Evolutionary conservation across 352 stramenopile genomes (phyloP), one percentile per base, ranked within the genome.

Genomic region (Phytophthora chlamydospora): DNA sequence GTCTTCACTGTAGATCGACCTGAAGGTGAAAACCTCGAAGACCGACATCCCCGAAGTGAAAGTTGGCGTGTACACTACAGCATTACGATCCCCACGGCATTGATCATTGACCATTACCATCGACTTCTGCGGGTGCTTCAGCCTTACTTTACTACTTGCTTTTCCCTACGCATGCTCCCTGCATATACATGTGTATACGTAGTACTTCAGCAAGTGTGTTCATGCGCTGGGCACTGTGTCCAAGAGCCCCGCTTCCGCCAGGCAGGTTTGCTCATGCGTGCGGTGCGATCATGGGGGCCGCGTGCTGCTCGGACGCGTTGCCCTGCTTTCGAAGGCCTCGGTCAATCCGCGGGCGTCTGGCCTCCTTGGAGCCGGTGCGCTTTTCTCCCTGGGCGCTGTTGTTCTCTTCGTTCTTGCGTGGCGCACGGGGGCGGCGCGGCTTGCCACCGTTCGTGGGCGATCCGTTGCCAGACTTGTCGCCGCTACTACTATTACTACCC

Each of bases 321-420:
- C 42, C 44, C 45, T 76, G 71, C 71, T 83, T 84, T 53, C 70
- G 69, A 52, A 83, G 44, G 9, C 44, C 54, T 17, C 66, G 69
- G 27, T 83, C 75, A 8, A 69, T 51, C 24, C 73, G 78, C 39
- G 70, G 52, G 41, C 68, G 79, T 48, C 73, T 63, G 14, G 62
- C 65, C 16, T 86, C 76, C 45, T 85, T 85, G 17, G 33, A 57
- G 29, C 47, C 54, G 27, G 43, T 76, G 19, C 34, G 51, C 41
- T 65, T 76, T 24, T 19, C 48, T 31, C 56, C 65, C 40, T 65
- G 66, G 12, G 46, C 44, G 8, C 24, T 58, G 9, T 27, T 50
- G 41, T 62, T 72, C n/a, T 77, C 71, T 17, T 73, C 73, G 36
- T 43, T 78, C 19, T 41, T 39, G 31, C 63, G 69, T 34, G 71